Conservation (phyloP, 495 filamentous ascomycete species). For the Daldinia concentrica region DNA sequence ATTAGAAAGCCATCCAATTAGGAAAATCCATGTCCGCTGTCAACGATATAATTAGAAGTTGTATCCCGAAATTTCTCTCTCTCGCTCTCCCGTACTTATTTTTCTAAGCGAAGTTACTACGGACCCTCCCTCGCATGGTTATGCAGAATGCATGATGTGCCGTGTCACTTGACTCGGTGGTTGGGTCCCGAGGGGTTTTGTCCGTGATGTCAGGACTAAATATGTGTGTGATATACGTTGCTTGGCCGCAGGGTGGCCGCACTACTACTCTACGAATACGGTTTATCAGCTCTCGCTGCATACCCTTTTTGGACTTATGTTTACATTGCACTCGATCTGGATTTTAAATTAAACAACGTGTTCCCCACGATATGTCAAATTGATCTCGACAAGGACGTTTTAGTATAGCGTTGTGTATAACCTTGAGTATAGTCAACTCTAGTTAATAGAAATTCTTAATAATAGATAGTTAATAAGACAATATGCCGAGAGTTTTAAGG, state of each 20-base stretch:
- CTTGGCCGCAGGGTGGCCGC: constrained; percentile 20
- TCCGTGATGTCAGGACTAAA: constrained; percentile 24
- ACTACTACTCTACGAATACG: constrained; percentile 9
- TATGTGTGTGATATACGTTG: constrained; percentile 15
- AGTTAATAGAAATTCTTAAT: background rate
- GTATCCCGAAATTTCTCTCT: constrained; percentile 6
- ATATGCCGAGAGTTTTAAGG: background rate
- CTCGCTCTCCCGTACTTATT: constrained; percentile 10
- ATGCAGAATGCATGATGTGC: constrained; percentile 24
- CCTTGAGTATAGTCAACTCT: too few species aligned
- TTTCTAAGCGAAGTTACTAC: constrained; percentile 19
- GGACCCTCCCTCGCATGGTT: background rate
- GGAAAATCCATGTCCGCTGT: constrained; percentile 1
- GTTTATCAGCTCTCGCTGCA: constrained; percentile 5
- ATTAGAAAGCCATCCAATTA: constrained; percentile 10
- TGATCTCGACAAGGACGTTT: background rate
- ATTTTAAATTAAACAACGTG: constrained; percentile 3
- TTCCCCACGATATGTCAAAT: constrained; percentile 1
- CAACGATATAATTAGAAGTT: constrained; percentile 18
- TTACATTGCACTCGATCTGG: background rate
- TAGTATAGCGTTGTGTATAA: background rate
- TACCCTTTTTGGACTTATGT: constrained; percentile 7
- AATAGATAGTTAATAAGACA: background rate
- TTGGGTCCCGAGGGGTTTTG: constrained; percentile 4
- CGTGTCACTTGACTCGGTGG: constrained; percentile 21